Percentiles rank a stretch among this genome's conserved stretches.
phyloP scores from a whole-genome alignment of 768 basidiomycete genomes.

The Hypholoma fasciculare region DNA sequence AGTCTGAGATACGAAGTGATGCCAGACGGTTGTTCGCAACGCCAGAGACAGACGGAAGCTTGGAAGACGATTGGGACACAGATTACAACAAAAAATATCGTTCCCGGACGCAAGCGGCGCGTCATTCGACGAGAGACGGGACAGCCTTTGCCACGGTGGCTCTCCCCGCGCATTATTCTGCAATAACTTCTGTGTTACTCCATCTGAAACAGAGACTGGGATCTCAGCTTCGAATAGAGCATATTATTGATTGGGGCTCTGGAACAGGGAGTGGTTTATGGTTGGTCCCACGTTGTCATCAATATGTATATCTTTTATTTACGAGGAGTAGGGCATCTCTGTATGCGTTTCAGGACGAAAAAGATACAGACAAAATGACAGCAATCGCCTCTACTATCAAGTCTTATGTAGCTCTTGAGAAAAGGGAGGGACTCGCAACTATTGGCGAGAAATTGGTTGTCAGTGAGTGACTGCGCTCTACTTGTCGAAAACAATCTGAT shows the following conservation, averaged over 20 bases:
- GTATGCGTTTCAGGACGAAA: slow-evolving; percentile 57
- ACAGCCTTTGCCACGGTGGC: slow-evolving; percentile 84
- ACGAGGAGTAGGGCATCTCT: slow-evolving; percentile 57
- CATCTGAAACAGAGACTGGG: slow-evolving; percentile 66
- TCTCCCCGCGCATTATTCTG: slow-evolving; percentile 86
- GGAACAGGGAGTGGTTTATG: slow-evolving; percentile 84
- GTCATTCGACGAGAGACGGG: slow-evolving; percentile 69
- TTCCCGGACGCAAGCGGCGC: slow-evolving; percentile 54
- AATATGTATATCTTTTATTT: slow-evolving; percentile 6
- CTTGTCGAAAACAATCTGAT: not conserved
- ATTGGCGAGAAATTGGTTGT: slow-evolving; percentile 67
- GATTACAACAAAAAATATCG: slow-evolving; percentile 60
- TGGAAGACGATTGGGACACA: slow-evolving; percentile 49
- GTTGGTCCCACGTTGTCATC: slow-evolving; percentile 38
- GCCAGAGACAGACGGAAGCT: slow-evolving; percentile 21
- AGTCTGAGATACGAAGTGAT: slow-evolving; percentile 63
- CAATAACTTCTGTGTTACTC: slow-evolving; percentile 71
- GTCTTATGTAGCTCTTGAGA: slow-evolving; percentile 77
- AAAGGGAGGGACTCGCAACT: slow-evolving; percentile 64
- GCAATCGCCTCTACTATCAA: slow-evolving; percentile 52
- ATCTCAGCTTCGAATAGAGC: slow-evolving; percentile 56
- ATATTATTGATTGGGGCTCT: slow-evolving; percentile 82
- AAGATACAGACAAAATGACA: slow-evolving; percentile 30
- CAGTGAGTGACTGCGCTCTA: slow-evolving; percentile 35
- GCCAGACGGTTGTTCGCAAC: slow-evolving; percentile 68